These are phyloP conservation scores for Baorangia bicolor DNA, from an alignment of 768 basidiomycete genomes.

Conservation along the genomic window DNA sequence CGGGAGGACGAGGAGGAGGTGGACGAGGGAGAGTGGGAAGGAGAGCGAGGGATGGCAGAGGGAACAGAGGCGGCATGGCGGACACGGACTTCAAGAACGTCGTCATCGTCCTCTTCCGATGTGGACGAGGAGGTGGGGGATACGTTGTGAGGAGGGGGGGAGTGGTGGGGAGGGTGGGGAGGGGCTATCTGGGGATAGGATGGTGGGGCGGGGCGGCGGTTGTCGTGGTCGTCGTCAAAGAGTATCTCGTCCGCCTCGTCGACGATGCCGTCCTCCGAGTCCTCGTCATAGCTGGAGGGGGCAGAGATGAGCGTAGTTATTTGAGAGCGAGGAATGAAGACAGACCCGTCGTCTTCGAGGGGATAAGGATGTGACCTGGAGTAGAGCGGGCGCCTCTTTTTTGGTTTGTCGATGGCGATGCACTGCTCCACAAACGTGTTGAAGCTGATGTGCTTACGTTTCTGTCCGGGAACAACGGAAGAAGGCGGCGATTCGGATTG, in stretches of 20 bases:
- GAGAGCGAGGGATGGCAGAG: slow-evolving; percentile 32
- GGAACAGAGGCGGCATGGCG: slow-evolving; percentile 27
- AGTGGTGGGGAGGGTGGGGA: slow-evolving; percentile 13
- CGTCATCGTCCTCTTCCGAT: slow-evolving; percentile 46
- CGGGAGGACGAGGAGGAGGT: slow-evolving; percentile 22
- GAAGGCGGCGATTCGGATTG: slow-evolving; percentile 19
- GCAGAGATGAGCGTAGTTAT: not conserved
- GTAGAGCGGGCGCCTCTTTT: slow-evolving; percentile 26
- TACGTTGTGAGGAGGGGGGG: slow-evolving; percentile 21
- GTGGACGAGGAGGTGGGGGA: slow-evolving; percentile 33
- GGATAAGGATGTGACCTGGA: slow-evolving; percentile 20
- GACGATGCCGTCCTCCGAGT: slow-evolving; percentile 56
- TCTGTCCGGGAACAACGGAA: slow-evolving; percentile 30
- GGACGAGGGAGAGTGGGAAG: slow-evolving; percentile 38
- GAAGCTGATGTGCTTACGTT: slow-evolving; percentile 92
- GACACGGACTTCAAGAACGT: slow-evolving; percentile 64
- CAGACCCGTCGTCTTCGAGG: slow-evolving; percentile 65
- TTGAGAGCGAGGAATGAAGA: slow-evolving; percentile 4
- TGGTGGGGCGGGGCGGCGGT: slow-evolving; percentile 6
- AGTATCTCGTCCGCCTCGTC: slow-evolving; percentile 46
- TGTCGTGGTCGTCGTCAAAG: slow-evolving; percentile 30
- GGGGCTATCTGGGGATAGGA: slow-evolving; percentile 20
- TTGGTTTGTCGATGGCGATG: slow-evolving; percentile 84
- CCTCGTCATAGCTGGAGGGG: slow-evolving; percentile 62
- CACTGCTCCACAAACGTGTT: slow-evolving; percentile 98